Evolutionary conservation across 768 basidiomycete genomes (phyloP).

Genomic region (Leucosporidium yakuticum): DNA sequence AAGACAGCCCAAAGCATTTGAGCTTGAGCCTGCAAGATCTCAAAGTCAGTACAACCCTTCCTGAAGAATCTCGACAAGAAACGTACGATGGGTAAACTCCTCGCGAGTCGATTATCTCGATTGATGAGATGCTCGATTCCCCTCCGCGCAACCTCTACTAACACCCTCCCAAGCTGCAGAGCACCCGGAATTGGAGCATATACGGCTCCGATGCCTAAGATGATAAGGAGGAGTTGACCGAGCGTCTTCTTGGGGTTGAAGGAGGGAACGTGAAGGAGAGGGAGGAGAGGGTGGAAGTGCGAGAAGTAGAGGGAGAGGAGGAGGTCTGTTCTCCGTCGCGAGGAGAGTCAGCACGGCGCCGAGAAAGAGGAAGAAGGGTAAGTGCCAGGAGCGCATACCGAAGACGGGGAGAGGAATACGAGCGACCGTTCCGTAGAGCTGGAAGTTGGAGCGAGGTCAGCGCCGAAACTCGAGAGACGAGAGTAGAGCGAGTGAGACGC

Average conservation of each 20-base stretch:
- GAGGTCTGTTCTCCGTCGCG: too few species aligned
- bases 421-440: too few species aligned
- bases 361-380: too few species aligned
- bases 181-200: constrained; percentile 1
- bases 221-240: constrained; percentile 6
- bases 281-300: not conserved
- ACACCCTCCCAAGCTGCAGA: not conserved
- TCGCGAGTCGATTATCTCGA: not conserved
- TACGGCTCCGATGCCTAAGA: constrained; percentile 12
- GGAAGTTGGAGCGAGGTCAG: too few species aligned
- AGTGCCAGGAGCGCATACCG: too few species aligned
- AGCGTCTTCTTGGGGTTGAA: constrained; percentile 6
- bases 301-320: constrained; percentile 1
- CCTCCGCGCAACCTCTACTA: constrained; percentile 7
- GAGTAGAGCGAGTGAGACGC: too few species aligned
- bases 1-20: not conserved
- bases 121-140: constrained; percentile 4
- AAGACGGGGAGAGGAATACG: too few species aligned
- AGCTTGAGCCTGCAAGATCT: not conserved
- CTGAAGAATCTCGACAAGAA: too few species aligned
- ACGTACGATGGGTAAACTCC: not conserved
- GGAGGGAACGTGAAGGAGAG: constrained; percentile 1
- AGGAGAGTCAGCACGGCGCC: too few species aligned
- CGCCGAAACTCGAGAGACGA: too few species aligned
- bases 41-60: too few species aligned